Percentiles rank a stretch among this genome's conserved stretches.
phyloP scores from a whole-genome alignment of 2,329 filamentous ascomycete species.

The Fusarium anguioides region DNA sequence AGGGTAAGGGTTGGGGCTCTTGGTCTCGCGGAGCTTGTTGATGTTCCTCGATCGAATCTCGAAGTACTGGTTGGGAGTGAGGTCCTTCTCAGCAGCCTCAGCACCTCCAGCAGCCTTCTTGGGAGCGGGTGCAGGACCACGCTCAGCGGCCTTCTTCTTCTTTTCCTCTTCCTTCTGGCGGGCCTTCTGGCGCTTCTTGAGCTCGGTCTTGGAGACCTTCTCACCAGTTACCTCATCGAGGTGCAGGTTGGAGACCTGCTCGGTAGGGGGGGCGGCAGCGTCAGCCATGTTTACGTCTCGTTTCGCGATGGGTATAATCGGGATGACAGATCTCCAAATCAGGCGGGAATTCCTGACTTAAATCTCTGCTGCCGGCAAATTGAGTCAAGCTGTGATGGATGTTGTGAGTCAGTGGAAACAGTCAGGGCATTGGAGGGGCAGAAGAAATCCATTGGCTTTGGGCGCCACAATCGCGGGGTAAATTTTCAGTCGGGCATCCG shows the following conservation, averaged over 20 bases:
- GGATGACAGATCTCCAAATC: slow-evolving; percentile 21
- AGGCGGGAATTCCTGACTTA: slow-evolving; percentile 23
- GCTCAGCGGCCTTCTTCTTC: slow-evolving; percentile 82
- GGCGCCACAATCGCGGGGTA: slow-evolving; percentile 49
- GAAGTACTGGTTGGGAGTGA: slow-evolving; percentile 80
- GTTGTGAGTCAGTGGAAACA: slow-evolving; percentile 45
- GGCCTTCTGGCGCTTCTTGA: slow-evolving; percentile 97
- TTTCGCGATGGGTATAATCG: slow-evolving; percentile 5
- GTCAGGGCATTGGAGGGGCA: slow-evolving; percentile 49
- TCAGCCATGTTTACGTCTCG: slow-evolving; percentile 47
- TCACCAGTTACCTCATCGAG: slow-evolving; percentile 96
- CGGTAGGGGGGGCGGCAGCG: slow-evolving; percentile 53
- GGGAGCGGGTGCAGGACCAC: slow-evolving; percentile 75
- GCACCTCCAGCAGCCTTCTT: slow-evolving; percentile 58
- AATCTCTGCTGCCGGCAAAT: slow-evolving; percentile 33
- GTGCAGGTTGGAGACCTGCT: slow-evolving; percentile 77
- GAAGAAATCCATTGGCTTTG: slow-evolving; percentile 33
- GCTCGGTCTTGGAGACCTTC: slow-evolving; percentile 81
- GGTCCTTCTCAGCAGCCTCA: slow-evolving; percentile 70
- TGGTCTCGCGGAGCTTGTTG: slow-evolving; percentile 55
- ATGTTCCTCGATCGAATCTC: slow-evolving; percentile 91
- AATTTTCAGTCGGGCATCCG: slow-evolving; percentile 38
- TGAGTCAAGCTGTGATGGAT: slow-evolving; percentile 37
- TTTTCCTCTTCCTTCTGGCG: slow-evolving; percentile 89
- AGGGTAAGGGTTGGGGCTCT: slow-evolving; percentile 71